Evolutionary conservation across 2,329 filamentous ascomycete genomes (phyloP), one percentile per base, ranked within the genome.

Genomic region (Cadophora malorum): DNA sequence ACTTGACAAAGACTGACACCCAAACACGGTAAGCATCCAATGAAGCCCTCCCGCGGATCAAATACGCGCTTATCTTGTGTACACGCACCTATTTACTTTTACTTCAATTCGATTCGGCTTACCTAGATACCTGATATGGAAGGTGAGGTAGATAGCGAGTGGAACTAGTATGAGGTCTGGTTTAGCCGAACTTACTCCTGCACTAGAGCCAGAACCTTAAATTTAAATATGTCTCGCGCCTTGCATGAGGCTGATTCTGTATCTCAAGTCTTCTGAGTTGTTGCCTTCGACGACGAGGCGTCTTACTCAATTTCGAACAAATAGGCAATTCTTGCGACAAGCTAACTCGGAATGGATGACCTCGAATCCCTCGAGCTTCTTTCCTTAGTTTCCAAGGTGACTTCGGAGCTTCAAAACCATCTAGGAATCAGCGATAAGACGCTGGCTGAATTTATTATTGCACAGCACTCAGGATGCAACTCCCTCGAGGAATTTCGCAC

Each of bases 361-460:
- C 86, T 99, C 73, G 88, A 92, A 79, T 92, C 93, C 75, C 89
- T 99, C 78, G 96, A 99, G 85, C 85, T 96, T 69, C 86, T 99
- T 64, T 97, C 94, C 75, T 90, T 99, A 76, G 94, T 98, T 66
- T 96, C 93, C 62, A 97, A 95, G 80, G 93, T 99, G 74, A 94
- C 94, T 16, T 95, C 92, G 21, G 96, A 99, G 80, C 85, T 99
- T 64, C 91, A 97, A 76, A 99, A 99, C 77, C 93, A 99, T 81
- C 81, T 98, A 68, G 93, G 94, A 66, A 89, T 97, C 75, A 91
- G 88, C 78, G 94, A 99, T 81, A 97, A 97, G 81, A 97, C 93
- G 5, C 88, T 99, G 31, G 94, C 96, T 74, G 96, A 99, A 80
- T 99, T 97, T 78, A 89, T 99, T 76, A 97, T 99, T 77, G 92